These are phyloP conservation scores for Tuber umbilicatum DNA, from an alignment of 495 filamentous ascomycete species.

Conservation along the genomic window DNA sequence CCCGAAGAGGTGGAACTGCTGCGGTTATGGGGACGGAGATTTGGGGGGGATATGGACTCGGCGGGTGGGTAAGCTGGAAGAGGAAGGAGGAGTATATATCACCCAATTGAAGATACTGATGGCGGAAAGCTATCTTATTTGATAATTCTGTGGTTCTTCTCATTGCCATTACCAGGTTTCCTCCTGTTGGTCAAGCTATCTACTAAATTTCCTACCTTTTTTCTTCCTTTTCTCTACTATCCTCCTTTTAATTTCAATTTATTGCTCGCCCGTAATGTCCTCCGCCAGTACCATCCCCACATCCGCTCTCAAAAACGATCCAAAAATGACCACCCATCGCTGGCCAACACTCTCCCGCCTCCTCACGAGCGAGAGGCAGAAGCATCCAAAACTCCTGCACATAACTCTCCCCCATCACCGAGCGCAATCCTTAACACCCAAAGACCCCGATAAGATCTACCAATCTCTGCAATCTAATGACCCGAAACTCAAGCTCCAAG, in stretches of 20 bases:
- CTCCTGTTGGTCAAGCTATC: neutral
- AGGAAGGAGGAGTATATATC: neutral
- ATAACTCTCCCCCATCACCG: neutral
- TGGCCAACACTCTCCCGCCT: neutral
- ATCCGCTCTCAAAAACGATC: neutral
- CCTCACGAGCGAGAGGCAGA: neutral
- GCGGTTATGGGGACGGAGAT: neutral
- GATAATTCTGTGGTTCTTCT: neutral
- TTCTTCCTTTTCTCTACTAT: neutral
- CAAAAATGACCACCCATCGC: neutral
- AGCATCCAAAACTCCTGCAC: neutral
- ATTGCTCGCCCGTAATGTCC: neutral
- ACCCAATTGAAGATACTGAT: neutral
- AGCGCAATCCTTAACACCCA: neutral
- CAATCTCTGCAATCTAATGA: neutral
- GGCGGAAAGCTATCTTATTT: neutral
- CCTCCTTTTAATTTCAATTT: neutral
- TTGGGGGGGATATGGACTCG: neutral
- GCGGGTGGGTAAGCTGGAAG: neutral
- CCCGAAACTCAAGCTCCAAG: neutral
- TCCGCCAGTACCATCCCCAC: neutral
- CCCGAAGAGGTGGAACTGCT: neutral
- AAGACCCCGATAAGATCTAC: neutral
- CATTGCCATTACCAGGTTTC: neutral
- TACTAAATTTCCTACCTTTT: neutral